These are phyloP conservation scores for Herpetomonas samuelpessoai DNA, from an alignment of 208 protist genomes.

Conservation along the genomic window DNA sequence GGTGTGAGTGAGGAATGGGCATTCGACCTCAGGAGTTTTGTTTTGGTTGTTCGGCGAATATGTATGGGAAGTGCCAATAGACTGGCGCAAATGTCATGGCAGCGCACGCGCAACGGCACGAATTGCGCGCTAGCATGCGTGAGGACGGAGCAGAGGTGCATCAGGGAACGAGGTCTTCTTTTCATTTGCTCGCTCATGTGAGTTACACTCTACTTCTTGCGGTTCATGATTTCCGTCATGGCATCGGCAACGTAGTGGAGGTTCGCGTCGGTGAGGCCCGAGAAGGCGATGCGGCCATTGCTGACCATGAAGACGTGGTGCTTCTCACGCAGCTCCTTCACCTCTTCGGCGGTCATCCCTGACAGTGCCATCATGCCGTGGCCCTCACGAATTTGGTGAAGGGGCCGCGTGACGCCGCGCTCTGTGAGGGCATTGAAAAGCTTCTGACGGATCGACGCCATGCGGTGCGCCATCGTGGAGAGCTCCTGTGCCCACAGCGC, in stretches of 20 bases:
- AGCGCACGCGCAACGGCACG: no score
- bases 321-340: slow-evolving; percentile 33
- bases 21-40: no score
- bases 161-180: no score
- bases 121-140: no score
- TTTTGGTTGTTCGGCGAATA: no score
- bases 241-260: slow-evolving; percentile 71
- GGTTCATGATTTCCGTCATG: slow-evolving; percentile 59
- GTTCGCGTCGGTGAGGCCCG: slow-evolving; percentile 63
- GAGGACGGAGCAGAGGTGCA: no score
- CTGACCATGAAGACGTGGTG: slow-evolving; percentile 78
- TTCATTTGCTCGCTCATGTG: no score
- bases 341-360: slow-evolving; percentile 85
- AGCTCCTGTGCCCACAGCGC: slow-evolving; percentile 87
- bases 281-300: slow-evolving; percentile 75
- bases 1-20: neutral
- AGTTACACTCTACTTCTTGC: neutral
- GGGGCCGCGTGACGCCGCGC: slow-evolving; percentile 66
- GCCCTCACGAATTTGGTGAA: slow-evolving; percentile 92
- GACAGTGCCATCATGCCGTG: slow-evolving; percentile 97
- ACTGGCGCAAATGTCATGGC: no score
- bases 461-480: slow-evolving; percentile 77
- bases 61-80: no score
- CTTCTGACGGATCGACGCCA: slow-evolving; percentile 54
- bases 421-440: slow-evolving; percentile 62